Base-by-base conservation (phyloP, 495 filamentous ascomycete genomes). In the Peziza echinospora region DNA sequence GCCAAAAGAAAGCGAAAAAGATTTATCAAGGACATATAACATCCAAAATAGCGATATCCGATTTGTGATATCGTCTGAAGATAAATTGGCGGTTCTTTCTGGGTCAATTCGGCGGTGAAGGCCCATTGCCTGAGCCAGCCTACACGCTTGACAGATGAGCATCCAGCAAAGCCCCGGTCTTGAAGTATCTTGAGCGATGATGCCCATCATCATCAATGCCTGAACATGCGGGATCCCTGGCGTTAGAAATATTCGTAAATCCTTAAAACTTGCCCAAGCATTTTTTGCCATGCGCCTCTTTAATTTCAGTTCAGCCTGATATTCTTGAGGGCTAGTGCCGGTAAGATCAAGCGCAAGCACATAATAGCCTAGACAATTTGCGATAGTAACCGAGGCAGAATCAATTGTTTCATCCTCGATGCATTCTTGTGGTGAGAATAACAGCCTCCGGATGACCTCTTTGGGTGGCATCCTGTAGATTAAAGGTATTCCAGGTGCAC, bases 1-100 rank as follows among this genome's bases (percentile, higher is more conserved):
- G 0, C 56, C 56, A 16, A 59, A 59, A 16, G 55, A 49, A 11
- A 59, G 52, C n/a, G 49, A 55, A 19, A 59, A 44, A 23, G 48
- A 58, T 39, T 59, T 59, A 17, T 59, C 56, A 2, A 60, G 25
- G 1, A 63, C 24, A 23, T 58, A 60, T 17, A 63, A 26, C 23
- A 61, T 54, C 61, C 61, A 63, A 45, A 63, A 63, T 30, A 63
- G 39, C 24, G 53, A 58, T 40, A 53, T 52, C 22, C 61, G 46
- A 25, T 63, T 53, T 40, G 55, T 49, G 5, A 60, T 43, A 21
- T 60, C 56, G 2, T 41, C 48, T 11, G 53, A 57, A 3, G 59
- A 44, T 5, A 60, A 24, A n/a, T 47, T 23, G 9, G 48, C 23
- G 9, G 53, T 37, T n/a, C n/a, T n/a, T 13, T 37, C 45, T 8